A percentile compares a stretch with the other conserved stretches of the same genome.
Conservation (phyloP, 768 basidiomycete genomes). For the Boletus tomentosulus region DNA sequence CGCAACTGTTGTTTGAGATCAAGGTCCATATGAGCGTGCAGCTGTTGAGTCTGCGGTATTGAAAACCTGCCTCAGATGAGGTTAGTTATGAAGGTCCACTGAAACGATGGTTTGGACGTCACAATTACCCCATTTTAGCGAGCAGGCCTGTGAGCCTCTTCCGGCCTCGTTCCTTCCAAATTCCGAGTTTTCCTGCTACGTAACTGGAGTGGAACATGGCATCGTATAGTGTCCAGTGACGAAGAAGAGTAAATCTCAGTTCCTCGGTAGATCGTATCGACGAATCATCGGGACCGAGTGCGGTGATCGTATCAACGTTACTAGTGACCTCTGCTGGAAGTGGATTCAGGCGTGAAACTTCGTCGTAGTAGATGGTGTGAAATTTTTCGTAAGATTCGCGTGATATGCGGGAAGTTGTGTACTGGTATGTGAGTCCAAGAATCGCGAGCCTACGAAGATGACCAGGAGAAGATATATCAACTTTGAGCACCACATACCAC, state of each 20-base stretch:
- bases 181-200: constrained; percentile 89
- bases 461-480: constrained; percentile 2
- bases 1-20: constrained; percentile 81
- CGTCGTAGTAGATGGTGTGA: constrained; percentile 79
- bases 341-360: constrained; percentile 88
- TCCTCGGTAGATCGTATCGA: constrained; percentile 84
- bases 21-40: constrained; percentile 94
- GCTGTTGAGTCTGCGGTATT: constrained; percentile 88
- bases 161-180: constrained; percentile 93
- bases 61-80: constrained; percentile 66
- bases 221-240: constrained; percentile 98
- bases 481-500: constrained; percentile 52
- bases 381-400: constrained; percentile 80
- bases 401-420: constrained; percentile 82
- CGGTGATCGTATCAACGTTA: constrained; percentile 42
- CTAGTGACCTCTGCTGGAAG: constrained; percentile 37
- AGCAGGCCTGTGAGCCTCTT: constrained; percentile 86
- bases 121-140: constrained; percentile 94
- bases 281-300: constrained; percentile 76
- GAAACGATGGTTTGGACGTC: constrained; percentile 1
- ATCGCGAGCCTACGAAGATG: constrained; percentile 71
- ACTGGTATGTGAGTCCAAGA: constrained; percentile 90
- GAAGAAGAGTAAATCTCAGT: constrained; percentile 88
- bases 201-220: constrained; percentile 98
- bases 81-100: constrained; percentile 3